These are phyloP conservation scores for Russula brevipes DNA, from an alignment of 768 basidiomycete species.

Conservation along the genomic window DNA sequence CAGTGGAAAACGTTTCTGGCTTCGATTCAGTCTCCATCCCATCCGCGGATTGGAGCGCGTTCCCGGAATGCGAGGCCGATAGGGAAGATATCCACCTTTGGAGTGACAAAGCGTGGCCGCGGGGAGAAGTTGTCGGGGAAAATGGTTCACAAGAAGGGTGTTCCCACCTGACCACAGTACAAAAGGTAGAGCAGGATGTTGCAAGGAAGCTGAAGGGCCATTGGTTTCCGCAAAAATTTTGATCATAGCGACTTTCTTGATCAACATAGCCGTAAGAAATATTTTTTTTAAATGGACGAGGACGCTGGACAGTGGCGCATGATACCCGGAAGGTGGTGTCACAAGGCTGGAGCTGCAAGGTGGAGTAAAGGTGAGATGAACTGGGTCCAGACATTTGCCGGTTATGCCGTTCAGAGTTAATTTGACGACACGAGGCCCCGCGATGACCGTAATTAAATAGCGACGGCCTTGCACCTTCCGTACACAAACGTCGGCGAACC, in stretches of 20 bases:
- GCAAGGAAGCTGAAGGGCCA: conserved; percentile 51
- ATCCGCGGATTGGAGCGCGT: neutral
- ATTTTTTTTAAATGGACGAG: neutral
- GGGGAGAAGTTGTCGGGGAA: neutral
- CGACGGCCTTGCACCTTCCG: neutral
- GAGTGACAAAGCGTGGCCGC: conserved; percentile 7
- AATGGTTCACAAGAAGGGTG: neutral
- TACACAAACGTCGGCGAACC: neutral
- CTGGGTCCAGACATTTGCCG: neutral
- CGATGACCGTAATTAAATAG: neutral
- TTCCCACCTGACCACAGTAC: conserved; percentile 29
- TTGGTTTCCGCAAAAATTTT: conserved; percentile 62
- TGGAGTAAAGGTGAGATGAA: neutral
- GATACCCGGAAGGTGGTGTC: neutral
- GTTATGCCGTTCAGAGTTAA: neutral
- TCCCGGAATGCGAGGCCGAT: neutral
- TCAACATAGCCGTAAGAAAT: neutral
- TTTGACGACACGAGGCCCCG: conserved; percentile 13
- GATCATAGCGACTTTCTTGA: conserved; percentile 21
- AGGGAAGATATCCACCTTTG: conserved; percentile 11
- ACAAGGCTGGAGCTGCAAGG: neutral
- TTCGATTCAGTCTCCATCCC: neutral
- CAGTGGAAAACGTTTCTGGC: neutral
- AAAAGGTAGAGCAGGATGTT: conserved; percentile 57
- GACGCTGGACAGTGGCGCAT: neutral